phyloP scores from a whole-genome alignment of 2,329 filamentous ascomycete species.

The Colletotrichum simmondsii region DNA sequence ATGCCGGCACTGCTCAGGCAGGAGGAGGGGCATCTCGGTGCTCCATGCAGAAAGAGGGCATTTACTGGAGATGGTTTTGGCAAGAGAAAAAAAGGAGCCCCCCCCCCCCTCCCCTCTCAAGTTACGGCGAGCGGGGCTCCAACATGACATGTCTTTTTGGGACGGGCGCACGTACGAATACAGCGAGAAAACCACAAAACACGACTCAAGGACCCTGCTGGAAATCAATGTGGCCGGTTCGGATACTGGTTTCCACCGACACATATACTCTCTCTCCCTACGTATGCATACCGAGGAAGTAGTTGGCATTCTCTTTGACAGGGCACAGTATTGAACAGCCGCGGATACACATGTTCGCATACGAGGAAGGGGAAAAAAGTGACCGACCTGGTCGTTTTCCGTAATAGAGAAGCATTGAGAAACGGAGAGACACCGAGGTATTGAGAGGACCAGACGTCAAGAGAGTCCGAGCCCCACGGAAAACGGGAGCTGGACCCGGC shows the following conservation, averaged over 20 bases:
- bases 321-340: background rate
- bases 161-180: background rate
- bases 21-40: constrained; percentile 3
- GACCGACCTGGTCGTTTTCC: background rate
- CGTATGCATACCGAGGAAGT: background rate
- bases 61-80: constrained; percentile 12
- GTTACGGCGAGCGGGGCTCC: background rate
- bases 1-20: constrained; percentile 24
- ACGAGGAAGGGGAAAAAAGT: background rate
- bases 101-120: background rate
- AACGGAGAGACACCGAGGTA: background rate
- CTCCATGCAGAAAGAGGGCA: constrained; percentile 3
- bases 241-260: background rate
- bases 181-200: background rate
- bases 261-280: background rate
- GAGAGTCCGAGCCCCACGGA: constrained; percentile 29
- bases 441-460: background rate
- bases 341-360: background rate
- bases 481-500: constrained; percentile 29
- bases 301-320: background rate
- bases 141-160: background rate
- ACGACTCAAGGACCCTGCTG: background rate
- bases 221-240: background rate
- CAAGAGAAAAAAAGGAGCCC: background rate
- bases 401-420: background rate